Evolutionary conservation across 2,329 filamentous ascomycete genomes (phyloP).

Genomic region (Claviceps spartinae): DNA sequence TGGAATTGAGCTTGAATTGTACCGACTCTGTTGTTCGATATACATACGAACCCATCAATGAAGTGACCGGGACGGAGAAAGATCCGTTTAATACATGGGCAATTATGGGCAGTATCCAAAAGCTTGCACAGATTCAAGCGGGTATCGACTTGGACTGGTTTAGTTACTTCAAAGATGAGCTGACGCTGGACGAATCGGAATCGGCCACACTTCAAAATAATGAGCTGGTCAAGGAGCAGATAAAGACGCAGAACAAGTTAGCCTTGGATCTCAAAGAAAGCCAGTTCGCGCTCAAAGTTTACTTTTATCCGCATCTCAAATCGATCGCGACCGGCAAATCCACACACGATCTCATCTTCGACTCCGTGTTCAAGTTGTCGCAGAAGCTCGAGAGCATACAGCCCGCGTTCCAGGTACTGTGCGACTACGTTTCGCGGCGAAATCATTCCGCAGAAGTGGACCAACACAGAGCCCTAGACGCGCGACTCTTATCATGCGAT

Average conservation of each 20-base stretch:
- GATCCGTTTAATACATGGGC: constrained; percentile 1
- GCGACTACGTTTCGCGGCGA: not conserved
- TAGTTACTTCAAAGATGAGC: not conserved
- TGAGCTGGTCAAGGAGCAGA: not conserved
- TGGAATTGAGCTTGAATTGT: constrained; percentile 2
- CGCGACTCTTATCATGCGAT: constrained; percentile 1
- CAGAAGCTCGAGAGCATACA: not conserved
- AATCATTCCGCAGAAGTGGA: not conserved
- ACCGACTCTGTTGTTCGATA: not conserved
- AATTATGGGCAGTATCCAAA: not conserved
- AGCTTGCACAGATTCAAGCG: not conserved
- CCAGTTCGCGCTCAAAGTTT: not conserved
- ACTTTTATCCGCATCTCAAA: not conserved
- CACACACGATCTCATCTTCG: not conserved
- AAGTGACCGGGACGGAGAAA: not conserved
- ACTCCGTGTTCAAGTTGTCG: not conserved
- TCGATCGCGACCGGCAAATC: not conserved
- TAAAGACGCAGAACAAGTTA: not conserved
- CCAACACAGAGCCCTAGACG: not conserved
- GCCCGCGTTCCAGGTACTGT: not conserved
- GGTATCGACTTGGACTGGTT: not conserved
- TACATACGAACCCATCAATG: not conserved
- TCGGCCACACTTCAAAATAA: not conserved
- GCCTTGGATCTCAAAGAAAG: not conserved
- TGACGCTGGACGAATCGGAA: not conserved